phyloP scores from a whole-genome alignment of 257 asterid species.

The Jacaranda copaia region DNA sequence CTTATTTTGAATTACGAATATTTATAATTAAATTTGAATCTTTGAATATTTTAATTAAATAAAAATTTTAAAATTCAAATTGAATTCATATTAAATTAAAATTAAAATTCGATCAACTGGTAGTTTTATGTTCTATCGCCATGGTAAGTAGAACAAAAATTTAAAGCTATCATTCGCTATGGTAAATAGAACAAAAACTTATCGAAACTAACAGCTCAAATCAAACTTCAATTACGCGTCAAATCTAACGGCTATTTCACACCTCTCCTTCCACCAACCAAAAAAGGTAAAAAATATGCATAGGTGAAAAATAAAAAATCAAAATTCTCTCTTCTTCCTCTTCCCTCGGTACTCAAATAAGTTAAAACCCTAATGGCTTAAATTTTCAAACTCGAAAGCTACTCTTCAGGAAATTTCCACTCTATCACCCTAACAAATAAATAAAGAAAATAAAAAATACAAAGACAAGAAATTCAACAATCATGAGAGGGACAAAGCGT shows the following conservation, averaged over 20 bases:
- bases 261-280: conserved; percentile 33
- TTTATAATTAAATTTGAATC: too few relatives aligned
- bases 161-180: too few relatives aligned
- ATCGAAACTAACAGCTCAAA: too few relatives aligned
- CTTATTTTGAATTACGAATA: too few relatives aligned
- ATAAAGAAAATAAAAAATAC: not conserved
- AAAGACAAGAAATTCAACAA: conserved; percentile 10
- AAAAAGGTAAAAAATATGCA: conserved; percentile 32
- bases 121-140: too few relatives aligned
- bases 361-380: conserved; percentile 37
- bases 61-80: too few relatives aligned
- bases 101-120: too few relatives aligned
- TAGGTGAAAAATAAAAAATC: not conserved
- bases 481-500: conserved; percentile 91
- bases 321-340: conserved; percentile 10
- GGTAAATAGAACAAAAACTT: too few relatives aligned
- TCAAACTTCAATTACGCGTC: not conserved
- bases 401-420: not conserved
- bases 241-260: not conserved
- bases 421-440: not conserved
- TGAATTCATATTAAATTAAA: too few relatives aligned
- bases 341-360: conserved; percentile 26
- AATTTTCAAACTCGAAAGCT: conserved; percentile 11
- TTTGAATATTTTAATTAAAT: too few relatives aligned
- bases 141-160: too few relatives aligned